Base-by-base conservation (phyloP, 2,329 filamentous ascomycete genomes). In the Ophiostoma angusticollis region DNA sequence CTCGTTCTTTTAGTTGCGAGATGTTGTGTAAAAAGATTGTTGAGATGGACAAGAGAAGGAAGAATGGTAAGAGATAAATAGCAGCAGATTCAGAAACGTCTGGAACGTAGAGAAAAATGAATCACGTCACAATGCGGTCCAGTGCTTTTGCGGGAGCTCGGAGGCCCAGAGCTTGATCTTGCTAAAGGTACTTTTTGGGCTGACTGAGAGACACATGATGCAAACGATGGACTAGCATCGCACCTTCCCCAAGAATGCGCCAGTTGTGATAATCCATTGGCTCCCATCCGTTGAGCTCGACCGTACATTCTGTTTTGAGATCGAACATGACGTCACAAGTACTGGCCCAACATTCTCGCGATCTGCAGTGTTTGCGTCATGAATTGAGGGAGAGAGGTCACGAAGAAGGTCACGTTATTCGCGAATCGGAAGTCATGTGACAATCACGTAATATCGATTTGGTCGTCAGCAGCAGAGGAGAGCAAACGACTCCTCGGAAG, bases 111-210 rank as follows among this genome's bases (percentile, higher is more conserved):
- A 25, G 35, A 28, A 9, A 27, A 40, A 42, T 44, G 42, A 41
- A 46, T 46, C 42, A 46, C 42, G 44, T 46, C 44, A 46, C 44
- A 38, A 21, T 17, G 25, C 17, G 18, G 37, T 22, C 24, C 31
- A 23, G 28, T 24, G 13, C 36, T 11, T 16, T 30, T 25, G 22
- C 22, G 29, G 17, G n/a, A n/a, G n/a, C n/a, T n/a, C n/a, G n/a
- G n/a, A n/a, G n/a, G n/a, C n/a, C n/a, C n/a, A n/a, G n/a, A n/a
- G n/a, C n/a, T n/a, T n/a, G n/a, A n/a, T n/a, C n/a, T n/a, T n/a
- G n/a, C n/a, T n/a, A n/a, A n/a, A n/a, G 27, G 17, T 28, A 28
- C 37, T 29, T 39, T 3, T 8, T n/a, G 9, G 11, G 37, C 30
- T 39, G 37, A 39, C 37, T 39, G 39, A 36, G 7, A 28, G 25